Evolutionary conservation across 768 basidiomycete genomes (phyloP), one percentile per base, ranked within the genome.

Genomic region (Pleurotus tuber-regium): DNA sequence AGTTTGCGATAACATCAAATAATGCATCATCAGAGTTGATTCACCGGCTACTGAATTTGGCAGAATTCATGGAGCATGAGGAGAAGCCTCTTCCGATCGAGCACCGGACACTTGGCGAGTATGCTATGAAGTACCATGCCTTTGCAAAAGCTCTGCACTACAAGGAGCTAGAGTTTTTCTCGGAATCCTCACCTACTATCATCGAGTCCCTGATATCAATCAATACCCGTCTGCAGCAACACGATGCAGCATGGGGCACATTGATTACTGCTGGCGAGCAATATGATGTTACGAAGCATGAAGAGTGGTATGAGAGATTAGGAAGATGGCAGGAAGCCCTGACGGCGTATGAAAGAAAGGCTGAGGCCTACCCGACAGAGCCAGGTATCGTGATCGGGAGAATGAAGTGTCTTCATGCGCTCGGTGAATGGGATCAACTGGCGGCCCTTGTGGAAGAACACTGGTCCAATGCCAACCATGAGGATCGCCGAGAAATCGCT

Each of bases 21-120:
- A 79, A 72, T 7, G 84, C 91, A 3, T 92, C 94, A 2, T 78
- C 91, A 1, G 96, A 98, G 41, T 77, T 98, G 24, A 89, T 96
- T 16, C 92, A 97, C 64, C 82, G 91, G 21, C 72, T 98, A 12
- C 79, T 99, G 50, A 94, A 94, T 66, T 79, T 98, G 21, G 94
- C 94, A 3, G 97, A 99, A 65, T 98, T 98, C 66, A 96, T 98
- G 91, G 97, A 98, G 66, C 96, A 98, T 59, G 95, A 98, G 68
- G 97, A 98, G 62, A 96, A 96, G 62, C 81, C 90, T 0, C 75
- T 98, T 1, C 93, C 93, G 1, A 97, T 98, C 54, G 93, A 97
- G 59, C 87, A 94, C 59, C 82, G 91, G 46, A 92, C 90, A 10
- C 80, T 98, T 11, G 97, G 96, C 30, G 91, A 94, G 61, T 93